A percentile compares a stretch with the other conserved stretches of the same genome.
Conservation (phyloP, 2,329 filamentous ascomycete genomes). For the Calycina marina region DNA sequence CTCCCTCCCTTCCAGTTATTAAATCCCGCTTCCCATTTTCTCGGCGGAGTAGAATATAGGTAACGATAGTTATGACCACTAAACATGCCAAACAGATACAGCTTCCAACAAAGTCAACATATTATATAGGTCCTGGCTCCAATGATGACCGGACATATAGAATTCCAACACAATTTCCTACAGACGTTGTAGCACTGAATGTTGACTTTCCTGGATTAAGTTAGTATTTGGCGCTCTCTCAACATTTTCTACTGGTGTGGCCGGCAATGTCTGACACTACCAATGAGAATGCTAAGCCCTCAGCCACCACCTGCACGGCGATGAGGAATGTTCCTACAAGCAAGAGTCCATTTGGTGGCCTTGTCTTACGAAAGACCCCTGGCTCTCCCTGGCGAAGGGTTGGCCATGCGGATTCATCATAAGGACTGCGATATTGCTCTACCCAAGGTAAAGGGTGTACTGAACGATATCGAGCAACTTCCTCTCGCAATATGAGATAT, state of each 20-base stretch:
- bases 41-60: constrained; percentile 7
- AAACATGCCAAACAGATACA: constrained; percentile 8
- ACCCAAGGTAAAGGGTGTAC: no score
- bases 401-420: neutral
- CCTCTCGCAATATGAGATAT: no score
- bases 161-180: constrained; percentile 24
- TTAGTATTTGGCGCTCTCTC: neutral
- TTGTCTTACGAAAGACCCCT: neutral
- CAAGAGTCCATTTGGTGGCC: constrained; percentile 13
- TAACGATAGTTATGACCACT: constrained; percentile 5
- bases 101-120: constrained; percentile 8
- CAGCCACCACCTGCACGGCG: constrained; percentile 16
- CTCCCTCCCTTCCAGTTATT: constrained; percentile 3
- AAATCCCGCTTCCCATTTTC: constrained; percentile 8
- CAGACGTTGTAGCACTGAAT: constrained; percentile 21
- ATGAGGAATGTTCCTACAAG: constrained; percentile 9
- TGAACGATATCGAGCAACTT: no score
- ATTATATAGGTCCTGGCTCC: constrained; percentile 14
- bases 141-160: constrained; percentile 23
- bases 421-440: neutral
- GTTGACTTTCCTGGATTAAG: constrained; percentile 16
- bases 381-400: neutral
- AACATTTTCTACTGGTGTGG: constrained; percentile 15
- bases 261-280: constrained; percentile 24
- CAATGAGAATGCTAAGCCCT: constrained; percentile 14